Evolutionary conservation across 2,329 filamentous ascomycete genomes (phyloP), one percentile per base, ranked within the genome.

Genomic region (Pyrenophora tritici-repentis): DNA sequence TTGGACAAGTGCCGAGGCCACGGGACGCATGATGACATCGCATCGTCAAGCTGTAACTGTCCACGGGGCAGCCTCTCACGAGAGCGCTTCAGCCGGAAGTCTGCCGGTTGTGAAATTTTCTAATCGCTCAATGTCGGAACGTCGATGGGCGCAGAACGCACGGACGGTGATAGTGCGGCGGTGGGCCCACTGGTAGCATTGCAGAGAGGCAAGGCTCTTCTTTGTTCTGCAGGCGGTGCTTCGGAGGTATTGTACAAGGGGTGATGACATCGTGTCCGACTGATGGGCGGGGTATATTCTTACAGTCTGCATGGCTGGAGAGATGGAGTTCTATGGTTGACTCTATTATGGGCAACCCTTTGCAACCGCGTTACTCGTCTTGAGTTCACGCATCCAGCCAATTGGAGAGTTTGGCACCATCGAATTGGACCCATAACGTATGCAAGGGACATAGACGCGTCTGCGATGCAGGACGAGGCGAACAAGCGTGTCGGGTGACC

Each of bases 21-120:
- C 51, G 58, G 55, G 57, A 51, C 56, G 47, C 39, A 57, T 66
- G 60, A 62, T 63, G 62, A 52, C 62, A 63, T 56, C 31, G 42
- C 38, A 47, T 54, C 20, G 24, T 41, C 48, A 48, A 50, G 43
- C 50, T 55, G 45, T 31, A 44, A 35, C 40, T 40, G 44, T 33
- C 34, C 40, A 48, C 16, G 35, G 45, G 45, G 40, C 50, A 47
- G 36, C 50, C 50, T 53, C 33, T 53, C 50, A 53, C 45, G 34
- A 53, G 49, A 33, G 44, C 20, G 36, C 37, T 47, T 36, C 36
- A 53, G 49, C 53, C 48, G 49, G 40, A 52, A 35, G 53, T 38
- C 42, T 47, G 42, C 41, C 47, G 49, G 47, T 38, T 12, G 37
- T 42, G 39, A 55, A 59, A 44, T 54, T 56, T 46, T 38, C 59